Evolutionary conservation across 192 early-diverging fungal genomes (phyloP).

Genomic region (Geosiphon pyriformis): DNA sequence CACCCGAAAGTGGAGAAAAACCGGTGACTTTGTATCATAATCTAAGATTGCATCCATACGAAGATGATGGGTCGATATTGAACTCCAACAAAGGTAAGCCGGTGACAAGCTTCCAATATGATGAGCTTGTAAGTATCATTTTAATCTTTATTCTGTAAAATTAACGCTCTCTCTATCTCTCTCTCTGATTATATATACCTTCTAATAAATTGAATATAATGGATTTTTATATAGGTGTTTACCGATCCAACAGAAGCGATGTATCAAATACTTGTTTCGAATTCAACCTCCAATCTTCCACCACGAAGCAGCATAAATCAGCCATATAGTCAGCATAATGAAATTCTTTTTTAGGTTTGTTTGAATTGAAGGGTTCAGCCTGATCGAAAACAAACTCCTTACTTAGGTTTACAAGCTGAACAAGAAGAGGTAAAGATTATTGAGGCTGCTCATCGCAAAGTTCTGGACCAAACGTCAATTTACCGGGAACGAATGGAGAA

Average conservation of each 20-base stretch:
- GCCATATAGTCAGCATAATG: constrained; percentile 35
- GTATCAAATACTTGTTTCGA: constrained; percentile 52
- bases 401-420: constrained; percentile 50
- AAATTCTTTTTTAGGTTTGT: background rate
- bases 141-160: constrained; percentile 39
- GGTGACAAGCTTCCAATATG: constrained; percentile 71
- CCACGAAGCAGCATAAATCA: constrained; percentile 38
- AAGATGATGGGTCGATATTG: constrained; percentile 58
- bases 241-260: constrained; percentile 80
- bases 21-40: constrained; percentile 82
- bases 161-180: constrained; percentile 25
- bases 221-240: constrained; percentile 49
- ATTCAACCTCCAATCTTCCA: constrained; percentile 42
- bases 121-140: constrained; percentile 65
- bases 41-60: constrained; percentile 83
- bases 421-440: constrained; percentile 62
- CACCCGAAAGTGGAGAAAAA: constrained; percentile 69
- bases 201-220: background rate
- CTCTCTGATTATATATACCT: constrained; percentile 8
- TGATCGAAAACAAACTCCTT: background rate
- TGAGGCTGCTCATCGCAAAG: constrained; percentile 52
- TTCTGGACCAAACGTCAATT: constrained; percentile 50
- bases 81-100: constrained; percentile 55
- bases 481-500: constrained; percentile 39
- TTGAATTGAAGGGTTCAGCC: background rate